Conservation (phyloP, 2,329 filamentous ascomycete species). For the Trichoderma simmonsii region DNA sequence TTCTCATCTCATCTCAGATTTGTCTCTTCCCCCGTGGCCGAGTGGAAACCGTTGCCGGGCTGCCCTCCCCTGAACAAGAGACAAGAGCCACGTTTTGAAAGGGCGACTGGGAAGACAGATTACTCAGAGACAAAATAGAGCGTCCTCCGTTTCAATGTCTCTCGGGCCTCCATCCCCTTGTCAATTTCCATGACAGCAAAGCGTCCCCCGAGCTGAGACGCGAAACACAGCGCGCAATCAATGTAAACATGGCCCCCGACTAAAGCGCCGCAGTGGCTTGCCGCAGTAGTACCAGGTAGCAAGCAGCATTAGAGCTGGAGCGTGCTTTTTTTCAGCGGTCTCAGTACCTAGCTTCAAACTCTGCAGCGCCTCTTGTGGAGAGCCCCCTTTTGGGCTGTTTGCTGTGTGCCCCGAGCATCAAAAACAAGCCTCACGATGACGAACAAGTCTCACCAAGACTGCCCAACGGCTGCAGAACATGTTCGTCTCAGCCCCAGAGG, state of each 20-base stretch:
- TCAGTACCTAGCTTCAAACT: background rate
- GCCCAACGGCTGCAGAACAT: background rate
- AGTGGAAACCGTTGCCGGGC: slow-evolving; percentile 1
- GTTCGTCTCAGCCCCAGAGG: background rate
- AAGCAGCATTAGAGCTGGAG: background rate
- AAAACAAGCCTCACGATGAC: background rate
- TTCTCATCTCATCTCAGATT: slow-evolving; percentile 4
- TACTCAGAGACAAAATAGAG: background rate
- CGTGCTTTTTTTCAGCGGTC: background rate
- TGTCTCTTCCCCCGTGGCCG: background rate
- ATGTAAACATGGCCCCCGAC: background rate
- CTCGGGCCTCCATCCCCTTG: background rate
- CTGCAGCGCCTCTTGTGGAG: slow-evolving; percentile 3
- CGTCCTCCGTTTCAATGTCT: background rate
- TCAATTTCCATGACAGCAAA: background rate
- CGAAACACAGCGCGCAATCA: background rate
- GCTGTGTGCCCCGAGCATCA: background rate
- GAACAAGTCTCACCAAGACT: background rate
- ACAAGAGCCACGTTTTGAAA: background rate
- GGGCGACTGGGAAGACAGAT: background rate
- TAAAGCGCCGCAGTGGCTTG: background rate
- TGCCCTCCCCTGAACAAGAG: background rate
- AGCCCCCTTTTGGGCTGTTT: slow-evolving; percentile 10
- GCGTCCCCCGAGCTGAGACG: background rate
- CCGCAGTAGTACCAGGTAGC: background rate